phyloP scores from a whole-genome alignment of 805 yeast species.

The Nakazawaea wyomingensis region DNA sequence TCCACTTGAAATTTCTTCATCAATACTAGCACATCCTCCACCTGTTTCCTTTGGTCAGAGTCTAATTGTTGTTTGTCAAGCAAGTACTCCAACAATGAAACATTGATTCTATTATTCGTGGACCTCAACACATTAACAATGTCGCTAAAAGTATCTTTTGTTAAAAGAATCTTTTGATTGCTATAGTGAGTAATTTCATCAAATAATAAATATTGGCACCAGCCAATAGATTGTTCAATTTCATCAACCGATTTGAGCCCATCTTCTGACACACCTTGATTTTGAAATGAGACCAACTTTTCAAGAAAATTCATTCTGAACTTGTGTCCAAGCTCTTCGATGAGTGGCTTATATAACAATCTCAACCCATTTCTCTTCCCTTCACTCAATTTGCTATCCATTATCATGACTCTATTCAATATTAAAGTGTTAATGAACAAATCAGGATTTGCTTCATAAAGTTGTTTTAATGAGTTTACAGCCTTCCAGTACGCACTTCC shows the following conservation, averaged over 20 bases:
- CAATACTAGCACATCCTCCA: slow-evolving; percentile 1
- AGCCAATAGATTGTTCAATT: slow-evolving; percentile 16
- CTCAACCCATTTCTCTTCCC: slow-evolving; percentile 35
- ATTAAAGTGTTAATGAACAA: slow-evolving; percentile 27
- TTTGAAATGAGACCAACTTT: slow-evolving; percentile 17
- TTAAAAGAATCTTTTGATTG: slow-evolving; percentile 17
- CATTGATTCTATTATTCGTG: slow-evolving; percentile 4
- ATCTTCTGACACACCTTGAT: slow-evolving; percentile 11
- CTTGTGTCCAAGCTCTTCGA: slow-evolving; percentile 32
- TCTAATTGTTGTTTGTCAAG: neutral
- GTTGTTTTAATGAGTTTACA: slow-evolving; percentile 26
- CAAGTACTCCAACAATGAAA: slow-evolving; percentile 7
- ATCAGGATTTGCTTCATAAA: slow-evolving; percentile 20
- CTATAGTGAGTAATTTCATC: slow-evolving; percentile 17
- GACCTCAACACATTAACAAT: slow-evolving; percentile 14
- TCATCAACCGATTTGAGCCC: slow-evolving; percentile 15
- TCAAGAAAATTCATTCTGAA: slow-evolving; percentile 37
- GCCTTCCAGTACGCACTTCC: slow-evolving; percentile 40
- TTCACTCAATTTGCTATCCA: slow-evolving; percentile 23
- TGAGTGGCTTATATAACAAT: slow-evolving; percentile 33
- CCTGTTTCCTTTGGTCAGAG: neutral
- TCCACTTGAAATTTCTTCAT: slow-evolving; percentile 14
- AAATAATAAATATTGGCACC: slow-evolving; percentile 22
- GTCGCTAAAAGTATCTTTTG: slow-evolving; percentile 12
- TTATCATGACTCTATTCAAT: slow-evolving; percentile 27